Percentiles rank a stretch among this genome's conserved stretches.
Evolutionary conservation across 2,329 filamentous ascomycete species (phyloP).

Genomic region (Aspergillus phoenicis): DNA sequence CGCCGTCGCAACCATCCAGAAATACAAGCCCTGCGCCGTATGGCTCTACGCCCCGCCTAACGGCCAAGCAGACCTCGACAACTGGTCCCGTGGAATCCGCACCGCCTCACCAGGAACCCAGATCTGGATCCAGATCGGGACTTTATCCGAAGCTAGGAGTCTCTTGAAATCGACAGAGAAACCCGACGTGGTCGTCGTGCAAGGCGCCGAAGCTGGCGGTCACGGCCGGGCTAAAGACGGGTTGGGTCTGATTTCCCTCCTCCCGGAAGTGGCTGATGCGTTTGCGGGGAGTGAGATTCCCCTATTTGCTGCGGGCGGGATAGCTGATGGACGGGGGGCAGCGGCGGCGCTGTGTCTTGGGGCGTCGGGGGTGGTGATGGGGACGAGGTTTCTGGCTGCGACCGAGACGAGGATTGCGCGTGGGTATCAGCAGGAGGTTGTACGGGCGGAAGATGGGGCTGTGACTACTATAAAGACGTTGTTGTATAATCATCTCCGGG

Average conservation of each 20-base stretch:
- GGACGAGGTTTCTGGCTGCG: constrained; percentile 64
- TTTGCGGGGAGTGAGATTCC: constrained; percentile 43
- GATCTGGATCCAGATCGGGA: constrained; percentile 61
- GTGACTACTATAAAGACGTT: constrained; percentile 53
- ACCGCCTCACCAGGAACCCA: constrained; percentile 46
- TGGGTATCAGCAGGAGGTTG: constrained; percentile 56
- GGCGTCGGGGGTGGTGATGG: constrained; percentile 60
- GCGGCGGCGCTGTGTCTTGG: constrained; percentile 56
- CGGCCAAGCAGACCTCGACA: constrained; percentile 37
- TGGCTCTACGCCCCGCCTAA: constrained; percentile 47
- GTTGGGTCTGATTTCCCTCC: constrained; percentile 52
- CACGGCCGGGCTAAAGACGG: constrained; percentile 54
- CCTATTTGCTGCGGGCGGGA: constrained; percentile 57
- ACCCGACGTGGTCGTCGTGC: constrained; percentile 59
- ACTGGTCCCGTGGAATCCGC: constrained; percentile 52
- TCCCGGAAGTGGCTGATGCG: constrained; percentile 56
- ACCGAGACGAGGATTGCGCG: constrained; percentile 53
- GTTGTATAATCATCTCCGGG: constrained; percentile 59
- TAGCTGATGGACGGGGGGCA: constrained; percentile 55
- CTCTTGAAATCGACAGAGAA: constrained; percentile 35
- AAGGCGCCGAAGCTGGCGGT: constrained; percentile 59
- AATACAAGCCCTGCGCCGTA: constrained; percentile 43
- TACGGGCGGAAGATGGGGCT: constrained; percentile 56
- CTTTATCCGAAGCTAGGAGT: constrained; percentile 52
- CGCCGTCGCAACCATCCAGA: constrained; percentile 33